Evolutionary conservation across 1,284 basidiomycete species (phyloP).

Genomic region (Ganoderma leucocontextum): DNA sequence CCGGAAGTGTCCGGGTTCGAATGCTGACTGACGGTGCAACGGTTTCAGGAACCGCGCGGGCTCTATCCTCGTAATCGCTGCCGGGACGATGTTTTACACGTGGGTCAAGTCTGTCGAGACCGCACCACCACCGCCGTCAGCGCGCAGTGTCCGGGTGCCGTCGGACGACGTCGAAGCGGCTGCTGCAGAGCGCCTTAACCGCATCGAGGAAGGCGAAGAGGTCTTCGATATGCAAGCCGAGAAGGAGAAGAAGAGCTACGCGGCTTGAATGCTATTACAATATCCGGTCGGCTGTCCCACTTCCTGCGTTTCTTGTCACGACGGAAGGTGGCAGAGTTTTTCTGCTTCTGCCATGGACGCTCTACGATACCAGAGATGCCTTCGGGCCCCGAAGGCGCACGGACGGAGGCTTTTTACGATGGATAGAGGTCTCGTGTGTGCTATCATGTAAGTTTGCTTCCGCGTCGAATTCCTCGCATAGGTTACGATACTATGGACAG

Average conservation of each 20-base stretch:
- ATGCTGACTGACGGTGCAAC: constrained; percentile 12
- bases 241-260: constrained; percentile 40
- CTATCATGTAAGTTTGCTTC: neutral
- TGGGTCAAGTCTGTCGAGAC: constrained; percentile 68
- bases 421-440: neutral
- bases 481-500: neutral
- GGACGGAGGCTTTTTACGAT: neutral
- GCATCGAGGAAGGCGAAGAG: constrained; percentile 23
- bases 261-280: constrained; percentile 18
- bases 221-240: constrained; percentile 36
- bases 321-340: neutral
- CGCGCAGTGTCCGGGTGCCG: constrained; percentile 30
- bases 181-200: constrained; percentile 17
- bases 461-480: constrained; percentile 1
- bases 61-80: constrained; percentile 68
- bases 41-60: constrained; percentile 57
- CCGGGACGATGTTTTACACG: constrained; percentile 75
- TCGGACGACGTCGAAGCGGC: constrained; percentile 52
- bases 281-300: neutral
- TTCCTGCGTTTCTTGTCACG: neutral
- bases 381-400: neutral
- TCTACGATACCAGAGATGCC: neutral
- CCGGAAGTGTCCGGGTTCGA: neutral
- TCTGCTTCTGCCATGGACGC: neutral
- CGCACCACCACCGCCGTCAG: constrained; percentile 33